Conservation (phyloP, 805 yeast genomes). For the Nakazawaea ambrosiae region DNA sequence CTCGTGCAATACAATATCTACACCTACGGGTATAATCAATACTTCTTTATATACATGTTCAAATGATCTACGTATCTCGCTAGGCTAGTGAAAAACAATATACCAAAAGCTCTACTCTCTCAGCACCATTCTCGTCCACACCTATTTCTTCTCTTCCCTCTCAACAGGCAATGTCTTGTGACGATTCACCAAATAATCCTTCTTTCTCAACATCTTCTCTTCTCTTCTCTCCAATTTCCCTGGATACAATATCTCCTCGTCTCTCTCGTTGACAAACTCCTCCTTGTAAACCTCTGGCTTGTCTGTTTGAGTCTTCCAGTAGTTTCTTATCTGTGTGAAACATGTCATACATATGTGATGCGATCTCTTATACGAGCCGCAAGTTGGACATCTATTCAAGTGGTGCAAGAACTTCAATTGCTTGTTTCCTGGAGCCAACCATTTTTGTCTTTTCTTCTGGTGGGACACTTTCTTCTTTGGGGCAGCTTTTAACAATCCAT, state of each 20-base stretch:
- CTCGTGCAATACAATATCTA: no score
- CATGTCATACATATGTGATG: conserved; percentile 93
- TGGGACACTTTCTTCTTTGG: conserved; percentile 93
- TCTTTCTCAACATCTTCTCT: conserved; percentile 41
- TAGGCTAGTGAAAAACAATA: no score
- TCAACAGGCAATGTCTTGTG: conserved; percentile 50
- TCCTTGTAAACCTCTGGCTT: conserved; percentile 25
- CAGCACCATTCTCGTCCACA: no score
- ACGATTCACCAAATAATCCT: conserved; percentile 48
- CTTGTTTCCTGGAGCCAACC: conserved; percentile 76
- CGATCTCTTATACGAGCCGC: conserved; percentile 87
- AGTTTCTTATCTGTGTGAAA: conserved; percentile 68
- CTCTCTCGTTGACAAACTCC: conserved; percentile 47
- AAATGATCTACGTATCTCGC: no score
- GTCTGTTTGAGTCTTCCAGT: conserved; percentile 45
- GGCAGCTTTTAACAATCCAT: conserved; percentile 79
- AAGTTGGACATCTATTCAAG: conserved; percentile 87
- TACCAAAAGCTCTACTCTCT: no score
- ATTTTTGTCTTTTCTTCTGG: conserved; percentile 75
- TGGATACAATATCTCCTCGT: conserved; percentile 64
- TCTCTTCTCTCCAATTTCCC: conserved; percentile 49
- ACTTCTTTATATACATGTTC: no score
- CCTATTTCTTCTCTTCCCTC: conserved; percentile 17
- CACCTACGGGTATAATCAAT: no score
- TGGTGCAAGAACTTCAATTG: conserved; percentile 70